Conservation (phyloP, 768 basidiomycete species). For the Kwoniella europaea region DNA sequence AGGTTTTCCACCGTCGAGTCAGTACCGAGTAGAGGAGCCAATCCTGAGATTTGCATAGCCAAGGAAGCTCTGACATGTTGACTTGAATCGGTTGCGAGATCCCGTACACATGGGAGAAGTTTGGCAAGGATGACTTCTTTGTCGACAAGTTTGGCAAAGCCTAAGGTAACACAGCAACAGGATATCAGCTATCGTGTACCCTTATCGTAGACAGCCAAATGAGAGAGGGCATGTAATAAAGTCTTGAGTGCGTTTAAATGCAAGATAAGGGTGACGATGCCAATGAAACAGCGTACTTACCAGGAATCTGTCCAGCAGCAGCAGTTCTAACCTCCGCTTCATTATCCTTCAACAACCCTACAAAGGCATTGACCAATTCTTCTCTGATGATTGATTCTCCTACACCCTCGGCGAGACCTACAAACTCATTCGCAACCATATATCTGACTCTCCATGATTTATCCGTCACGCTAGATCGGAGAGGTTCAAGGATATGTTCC, state of each 20-base stretch:
- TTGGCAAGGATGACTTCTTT: constrained; percentile 90
- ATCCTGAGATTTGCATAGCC: constrained; percentile 92
- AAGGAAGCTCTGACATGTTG: constrained; percentile 97
- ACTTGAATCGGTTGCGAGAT: constrained; percentile 87
- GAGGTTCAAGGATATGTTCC: constrained; percentile 82
- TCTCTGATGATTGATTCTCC: constrained; percentile 89
- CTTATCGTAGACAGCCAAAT: too few relatives aligned
- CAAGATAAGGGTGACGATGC: constrained; percentile 16
- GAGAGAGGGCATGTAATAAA: too few relatives aligned
- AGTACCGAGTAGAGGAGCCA: constrained; percentile 90
- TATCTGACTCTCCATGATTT: constrained; percentile 99
- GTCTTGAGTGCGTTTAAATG: neutral
- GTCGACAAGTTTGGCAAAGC: constrained; percentile 91
- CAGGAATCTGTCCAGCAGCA: constrained; percentile 93
- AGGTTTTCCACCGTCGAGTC: constrained; percentile 94
- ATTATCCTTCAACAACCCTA: constrained; percentile 93
- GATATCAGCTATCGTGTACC: too few relatives aligned
- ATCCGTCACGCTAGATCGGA: constrained; percentile 84
- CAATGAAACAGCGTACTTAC: constrained; percentile 59
- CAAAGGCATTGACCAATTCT: constrained; percentile 89
- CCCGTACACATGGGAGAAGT: constrained; percentile 91
- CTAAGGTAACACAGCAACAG: constrained; percentile 60
- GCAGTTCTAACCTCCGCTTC: constrained; percentile 98
- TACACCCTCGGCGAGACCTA: constrained; percentile 85
- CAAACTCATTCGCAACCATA: constrained; percentile 97